Conservation (phyloP, 164 flowering plant genomes). For the Umbellularia californica region DNA sequence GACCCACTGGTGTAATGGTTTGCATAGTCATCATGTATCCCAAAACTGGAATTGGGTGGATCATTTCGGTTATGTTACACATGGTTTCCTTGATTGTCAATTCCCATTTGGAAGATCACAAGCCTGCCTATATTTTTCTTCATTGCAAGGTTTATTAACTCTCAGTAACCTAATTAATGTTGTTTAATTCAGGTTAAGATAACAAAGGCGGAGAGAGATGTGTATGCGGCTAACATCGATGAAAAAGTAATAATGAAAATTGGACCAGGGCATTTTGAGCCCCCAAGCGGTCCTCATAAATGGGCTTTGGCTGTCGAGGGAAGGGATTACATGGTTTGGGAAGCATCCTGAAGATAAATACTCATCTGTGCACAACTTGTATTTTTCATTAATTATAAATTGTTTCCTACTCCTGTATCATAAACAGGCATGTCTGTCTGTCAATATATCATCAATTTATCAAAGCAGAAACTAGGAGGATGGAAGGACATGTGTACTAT, state of each 20-base stretch:
- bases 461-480: background rate
- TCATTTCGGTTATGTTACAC: too few relatives aligned
- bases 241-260: conserved; percentile 84
- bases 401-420: too few relatives aligned
- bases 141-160: background rate
- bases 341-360: conserved; percentile 36
- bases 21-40: too few relatives aligned
- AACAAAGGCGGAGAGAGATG: conserved; percentile 73
- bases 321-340: conserved; percentile 89
- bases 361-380: background rate
- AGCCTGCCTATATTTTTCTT: background rate
- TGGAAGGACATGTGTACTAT: background rate
- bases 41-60: too few relatives aligned
- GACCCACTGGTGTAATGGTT: too few relatives aligned
- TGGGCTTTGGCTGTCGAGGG: conserved; percentile 76
- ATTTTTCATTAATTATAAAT: too few relatives aligned
- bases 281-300: conserved; percentile 42
- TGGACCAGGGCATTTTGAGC: conserved; percentile 91
- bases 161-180: background rate
- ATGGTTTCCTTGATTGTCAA: too few relatives aligned
- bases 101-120: too few relatives aligned
- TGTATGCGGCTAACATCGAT: conserved; percentile 84
- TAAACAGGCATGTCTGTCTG: too few relatives aligned
- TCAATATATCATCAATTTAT: background rate
- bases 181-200: conserved; percentile 58